phyloP scores from a whole-genome alignment of 768 basidiomycete genomes.

The Galerina sulciceps region DNA sequence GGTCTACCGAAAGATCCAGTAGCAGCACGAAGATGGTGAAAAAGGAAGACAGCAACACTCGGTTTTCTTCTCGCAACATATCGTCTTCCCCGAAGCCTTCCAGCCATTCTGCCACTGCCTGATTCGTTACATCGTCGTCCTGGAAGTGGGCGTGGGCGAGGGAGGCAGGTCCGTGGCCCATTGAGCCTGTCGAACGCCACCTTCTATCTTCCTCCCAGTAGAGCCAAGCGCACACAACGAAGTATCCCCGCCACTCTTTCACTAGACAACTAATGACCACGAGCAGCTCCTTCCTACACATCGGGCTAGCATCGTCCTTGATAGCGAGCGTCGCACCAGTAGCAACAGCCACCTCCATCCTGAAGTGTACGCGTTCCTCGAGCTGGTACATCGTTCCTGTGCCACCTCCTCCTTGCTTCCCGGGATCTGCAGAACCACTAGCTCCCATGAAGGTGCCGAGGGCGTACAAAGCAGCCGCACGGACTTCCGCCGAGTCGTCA shows the following conservation, averaged over 20 bases:
- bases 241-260: constrained; percentile 95
- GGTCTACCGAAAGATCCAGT: constrained; percentile 90
- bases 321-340: constrained; percentile 88
- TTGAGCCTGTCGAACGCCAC: constrained; percentile 44
- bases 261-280: constrained; percentile 91
- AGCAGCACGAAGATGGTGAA: constrained; percentile 91
- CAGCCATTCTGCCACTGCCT: constrained; percentile 81
- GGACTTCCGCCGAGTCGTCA: constrained; percentile 92
- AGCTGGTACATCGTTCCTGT: constrained; percentile 80
- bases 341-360: constrained; percentile 90
- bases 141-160: constrained; percentile 32
- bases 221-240: constrained; percentile 95
- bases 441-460: constrained; percentile 94
- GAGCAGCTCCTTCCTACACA: constrained; percentile 94
- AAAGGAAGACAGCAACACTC: constrained; percentile 87
- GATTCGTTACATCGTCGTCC: constrained; percentile 75
- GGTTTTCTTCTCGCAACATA: constrained; percentile 71
- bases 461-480: constrained; percentile 89
- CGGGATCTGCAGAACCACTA: constrained; percentile 70
- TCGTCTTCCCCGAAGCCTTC: constrained; percentile 71
- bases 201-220: constrained; percentile 92
- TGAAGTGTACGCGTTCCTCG: constrained; percentile 79
- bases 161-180: constrained; percentile 17
- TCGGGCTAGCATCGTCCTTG: constrained; percentile 93
- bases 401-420: constrained; percentile 80